phyloP scores from a whole-genome alignment of 2,329 filamentous ascomycete species.

The Paraphoma sp. region DNA sequence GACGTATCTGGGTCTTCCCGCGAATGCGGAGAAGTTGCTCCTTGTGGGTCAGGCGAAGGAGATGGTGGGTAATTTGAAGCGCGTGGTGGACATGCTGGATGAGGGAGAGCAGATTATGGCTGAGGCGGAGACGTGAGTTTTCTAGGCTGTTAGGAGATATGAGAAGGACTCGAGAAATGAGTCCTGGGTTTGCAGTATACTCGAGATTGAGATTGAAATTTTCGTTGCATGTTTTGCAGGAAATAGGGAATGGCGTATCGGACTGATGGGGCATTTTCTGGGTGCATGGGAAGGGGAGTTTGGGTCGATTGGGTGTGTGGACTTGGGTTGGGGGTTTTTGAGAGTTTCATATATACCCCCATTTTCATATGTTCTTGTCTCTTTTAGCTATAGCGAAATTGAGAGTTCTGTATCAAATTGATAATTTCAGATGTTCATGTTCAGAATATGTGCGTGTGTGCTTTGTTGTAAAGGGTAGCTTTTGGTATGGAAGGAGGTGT shows the following conservation, averaged over 20 bases:
- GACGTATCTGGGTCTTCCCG: constrained; percentile 90
- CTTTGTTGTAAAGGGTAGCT: too few species aligned
- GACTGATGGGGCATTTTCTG: not conserved
- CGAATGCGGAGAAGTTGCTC: constrained; percentile 94
- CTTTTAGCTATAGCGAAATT: not conserved
- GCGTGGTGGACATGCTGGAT: constrained; percentile 86
- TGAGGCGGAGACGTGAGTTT: constrained; percentile 54
- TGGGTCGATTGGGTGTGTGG: not conserved
- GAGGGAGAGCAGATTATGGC: constrained; percentile 91
- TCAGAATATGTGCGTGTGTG: too few species aligned
- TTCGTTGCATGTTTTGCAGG: not conserved
- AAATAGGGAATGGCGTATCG: not conserved
- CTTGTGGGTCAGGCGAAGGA: constrained; percentile 86
- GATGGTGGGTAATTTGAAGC: constrained; percentile 83
- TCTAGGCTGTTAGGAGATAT: too few species aligned
- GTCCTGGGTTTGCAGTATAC: too few species aligned
- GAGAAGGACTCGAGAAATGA: too few species aligned
- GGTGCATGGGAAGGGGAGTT: not conserved
- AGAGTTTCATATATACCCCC: not conserved
- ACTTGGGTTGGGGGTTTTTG: not conserved
- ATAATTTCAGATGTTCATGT: too few species aligned
- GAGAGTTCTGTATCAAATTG: too few species aligned
- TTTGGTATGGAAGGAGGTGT: too few species aligned
- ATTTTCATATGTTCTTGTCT: constrained; percentile 6
- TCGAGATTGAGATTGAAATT: not conserved